Evolutionary conservation across 208 protist species (phyloP), one percentile per base, ranked within the genome.

Genomic region (Trichomonas tenax): DNA sequence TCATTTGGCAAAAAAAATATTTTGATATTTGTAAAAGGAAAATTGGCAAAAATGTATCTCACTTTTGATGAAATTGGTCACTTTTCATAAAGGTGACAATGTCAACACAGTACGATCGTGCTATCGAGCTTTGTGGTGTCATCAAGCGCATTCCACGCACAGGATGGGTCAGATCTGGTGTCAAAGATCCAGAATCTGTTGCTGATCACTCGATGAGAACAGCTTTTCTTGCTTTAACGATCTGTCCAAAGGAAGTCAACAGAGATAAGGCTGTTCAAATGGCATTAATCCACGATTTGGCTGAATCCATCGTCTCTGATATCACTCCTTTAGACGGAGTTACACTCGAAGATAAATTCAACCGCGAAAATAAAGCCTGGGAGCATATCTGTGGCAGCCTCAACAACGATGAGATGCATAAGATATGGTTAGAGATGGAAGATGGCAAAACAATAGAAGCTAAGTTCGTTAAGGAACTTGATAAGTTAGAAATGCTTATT

Each of bases 401-500:
- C 14, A 26, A 51, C 3, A 51, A 93, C 31, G 86, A 93, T 93
- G 40, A 93, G 17, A 93, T 93, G 86, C 86, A 93, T 4, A 93
- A 93, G 17, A 10, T 93, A 38, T 93, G 86, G 86, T 44, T 44
- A n/a, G 86, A 93, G 44, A 93, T 93, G 86, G 86, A 93, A 93
- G 86, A 93, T 34, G 44, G 86, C 0, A 93, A 93, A 93, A 93
- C 86, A 58, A 0, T 0, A 26, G 86, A 93, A 51, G 86, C 86
- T 4, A 48, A 38, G 17, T 93, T 93, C 38, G 86, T 93, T 51
- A 41, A 34, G 8, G 26, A 93, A 93, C 86, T 93, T 51, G 86
- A 93, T 93, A 93, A 93, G 31, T 44, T 93, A 58, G 86, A 93
- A 93, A 93, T 93, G 86, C 26, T 93, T 8, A 93, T 93, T 38